These are phyloP conservation scores for Buddleja alternifolia DNA, from an alignment of 257 asterid genomes.

Conservation along the genomic window DNA sequence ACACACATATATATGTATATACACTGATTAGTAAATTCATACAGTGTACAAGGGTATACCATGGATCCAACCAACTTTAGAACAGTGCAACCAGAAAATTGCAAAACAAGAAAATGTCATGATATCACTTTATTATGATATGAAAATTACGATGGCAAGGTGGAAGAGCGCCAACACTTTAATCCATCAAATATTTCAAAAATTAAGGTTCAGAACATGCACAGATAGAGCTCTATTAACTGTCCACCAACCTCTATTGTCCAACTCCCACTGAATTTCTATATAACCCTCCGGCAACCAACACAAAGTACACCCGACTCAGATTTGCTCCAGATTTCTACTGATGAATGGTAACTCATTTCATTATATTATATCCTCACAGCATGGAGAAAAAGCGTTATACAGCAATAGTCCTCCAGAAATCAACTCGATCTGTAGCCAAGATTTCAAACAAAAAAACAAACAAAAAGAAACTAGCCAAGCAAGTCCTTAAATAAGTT, in stretches of 20 bases:
- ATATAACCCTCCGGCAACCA: slow-evolving; percentile 30
- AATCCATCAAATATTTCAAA: slow-evolving; percentile 20
- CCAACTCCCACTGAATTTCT: slow-evolving; percentile 27
- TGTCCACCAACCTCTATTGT: slow-evolving; percentile 25
- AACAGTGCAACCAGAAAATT: too few relatives aligned
- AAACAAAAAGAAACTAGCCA: slow-evolving; percentile 41
- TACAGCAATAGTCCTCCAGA: slow-evolving; percentile 24
- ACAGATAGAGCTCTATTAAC: slow-evolving; percentile 21
- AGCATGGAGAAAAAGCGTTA: slow-evolving; percentile 16
- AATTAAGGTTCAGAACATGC: slow-evolving; percentile 22
- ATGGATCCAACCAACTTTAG: neutral
- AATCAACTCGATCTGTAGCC: slow-evolving; percentile 22
- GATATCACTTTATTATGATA: slow-evolving; percentile 18
- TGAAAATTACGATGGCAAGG: slow-evolving; percentile 15
- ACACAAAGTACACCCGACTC: slow-evolving; percentile 34
- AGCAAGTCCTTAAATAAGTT: slow-evolving; percentile 83
- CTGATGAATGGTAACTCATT: slow-evolving; percentile 1
- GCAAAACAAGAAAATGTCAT: slow-evolving; percentile 1
- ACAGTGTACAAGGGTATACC: neutral
- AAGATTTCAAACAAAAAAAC: slow-evolving; percentile 8
- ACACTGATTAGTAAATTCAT: neutral
- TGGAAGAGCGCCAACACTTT: too few relatives aligned
- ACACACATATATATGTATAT: too few relatives aligned
- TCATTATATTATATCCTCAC: slow-evolving; percentile 6
- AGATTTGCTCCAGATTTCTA: slow-evolving; percentile 24